phyloP scores from a whole-genome alignment of 2,329 filamentous ascomycete species.

The Fonsecaea multimorphosa region DNA sequence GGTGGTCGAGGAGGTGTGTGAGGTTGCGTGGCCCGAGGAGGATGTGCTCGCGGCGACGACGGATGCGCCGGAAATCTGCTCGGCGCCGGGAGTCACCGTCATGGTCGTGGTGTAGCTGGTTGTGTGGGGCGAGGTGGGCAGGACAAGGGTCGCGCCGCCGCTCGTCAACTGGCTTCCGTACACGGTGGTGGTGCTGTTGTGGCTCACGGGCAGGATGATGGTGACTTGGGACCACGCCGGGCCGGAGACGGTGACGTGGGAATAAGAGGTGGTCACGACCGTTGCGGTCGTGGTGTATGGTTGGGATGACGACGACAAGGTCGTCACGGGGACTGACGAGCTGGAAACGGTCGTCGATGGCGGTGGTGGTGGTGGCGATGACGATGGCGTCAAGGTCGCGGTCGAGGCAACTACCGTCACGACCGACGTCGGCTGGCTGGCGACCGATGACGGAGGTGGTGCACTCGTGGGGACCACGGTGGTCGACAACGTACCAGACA shows the following conservation, averaged over 20 bases:
- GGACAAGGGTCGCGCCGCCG: constrained; percentile 28
- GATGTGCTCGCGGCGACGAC: no score
- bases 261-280: constrained; percentile 23
- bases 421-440: constrained; percentile 2
- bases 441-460: constrained; percentile 3
- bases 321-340: constrained; percentile 3
- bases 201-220: constrained; percentile 27
- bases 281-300: constrained; percentile 23
- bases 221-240: constrained; percentile 21
- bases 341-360: neutral
- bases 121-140: constrained; percentile 25
- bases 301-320: neutral
- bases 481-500: constrained; percentile 16
- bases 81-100: constrained; percentile 18
- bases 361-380: no score
- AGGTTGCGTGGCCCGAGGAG: neutral
- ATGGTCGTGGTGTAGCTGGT: constrained; percentile 23
- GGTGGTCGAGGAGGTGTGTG: neutral
- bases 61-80: neutral
- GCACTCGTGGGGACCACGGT: constrained; percentile 28
- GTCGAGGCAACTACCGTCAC: neutral
- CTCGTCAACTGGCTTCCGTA: constrained; percentile 30
- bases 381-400: neutral
- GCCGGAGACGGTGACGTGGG: constrained; percentile 17
- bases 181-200: constrained; percentile 32